These are phyloP conservation scores for Lablab purpureus DNA, from an alignment of 306 rosid species.

Conservation along the genomic window DNA sequence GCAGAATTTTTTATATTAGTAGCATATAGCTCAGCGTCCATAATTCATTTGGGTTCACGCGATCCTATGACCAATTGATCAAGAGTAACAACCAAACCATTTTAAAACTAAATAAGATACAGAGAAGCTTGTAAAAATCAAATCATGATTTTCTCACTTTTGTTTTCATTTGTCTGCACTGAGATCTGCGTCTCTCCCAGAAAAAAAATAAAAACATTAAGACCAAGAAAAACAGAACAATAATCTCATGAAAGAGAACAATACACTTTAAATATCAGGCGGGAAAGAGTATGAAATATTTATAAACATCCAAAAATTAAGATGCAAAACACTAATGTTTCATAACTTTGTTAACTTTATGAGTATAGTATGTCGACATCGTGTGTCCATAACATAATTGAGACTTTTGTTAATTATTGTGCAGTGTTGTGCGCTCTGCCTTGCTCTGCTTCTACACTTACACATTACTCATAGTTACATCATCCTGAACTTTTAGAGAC, in stretches of 20 bases:
- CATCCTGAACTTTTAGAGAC: neutral
- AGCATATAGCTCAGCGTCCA: neutral
- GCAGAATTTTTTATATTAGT: neutral
- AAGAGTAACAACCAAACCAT: neutral
- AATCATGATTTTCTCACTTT: neutral
- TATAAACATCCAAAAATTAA: neutral
- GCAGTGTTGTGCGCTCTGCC: constrained; percentile 19
- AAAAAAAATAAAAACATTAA: neutral
- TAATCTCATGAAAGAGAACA: neutral
- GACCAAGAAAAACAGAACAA: neutral
- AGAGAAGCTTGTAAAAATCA: too few relatives aligned
- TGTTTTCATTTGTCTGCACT: neutral
- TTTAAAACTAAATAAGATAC: neutral
- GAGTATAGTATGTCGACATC: constrained; percentile 48
- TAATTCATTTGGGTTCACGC: neutral
- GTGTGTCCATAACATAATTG: neutral
- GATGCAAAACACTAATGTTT: neutral
- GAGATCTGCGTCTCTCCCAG: neutral
- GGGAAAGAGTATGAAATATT: neutral
- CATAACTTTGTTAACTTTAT: constrained; percentile 6
- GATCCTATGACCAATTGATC: neutral
- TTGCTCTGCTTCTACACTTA: neutral
- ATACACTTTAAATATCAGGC: neutral
- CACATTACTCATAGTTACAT: constrained; percentile 6
- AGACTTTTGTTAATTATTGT: constrained; percentile 16